Base-by-base conservation (phyloP, 305 asterid genomes). In the Stenogyne calaminthoides region DNA sequence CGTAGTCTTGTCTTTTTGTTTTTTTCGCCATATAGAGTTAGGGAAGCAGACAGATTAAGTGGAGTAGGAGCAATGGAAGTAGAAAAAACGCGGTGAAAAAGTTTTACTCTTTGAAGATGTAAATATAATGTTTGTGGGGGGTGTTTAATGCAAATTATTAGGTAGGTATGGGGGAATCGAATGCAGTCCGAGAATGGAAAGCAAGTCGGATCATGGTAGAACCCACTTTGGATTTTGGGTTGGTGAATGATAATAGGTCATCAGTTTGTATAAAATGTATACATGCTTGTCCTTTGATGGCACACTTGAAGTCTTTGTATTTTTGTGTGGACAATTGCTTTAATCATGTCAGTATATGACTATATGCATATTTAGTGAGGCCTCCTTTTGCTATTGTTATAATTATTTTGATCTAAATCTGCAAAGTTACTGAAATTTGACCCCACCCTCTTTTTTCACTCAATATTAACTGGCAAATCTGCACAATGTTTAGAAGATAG, bases 51-150 rank as follows among this genome's bases (percentile, higher is more conserved):
- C 16, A 20, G 32, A 54, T 18, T 19, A 44, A 73, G 68, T 66
- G 81, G 66, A 67, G 12, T 42, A 51, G 66, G 77, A 69, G 20
- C 18, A 14, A 37, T 40, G 72, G 76, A 55, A 72, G 80, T 61
- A 54, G 75, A 40, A 63, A 66, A 63, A 69, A 39, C 46, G 62
- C 5, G 49, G 22, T 5, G 73, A 52, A 18, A 8, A 70, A 56
- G 16, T 65, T 65, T 40, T n/a, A n/a, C 64, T 49, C 56, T 62
- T 67, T 60, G 52, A 76, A 81, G 62, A 27, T 80, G 88, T 84
- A 85, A 70, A 85, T 81, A 81, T 60, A 39, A 61, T 73, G 79
- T 77, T 76, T 71, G 67, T 73, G 67, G 75, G 74, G n/a, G 73
- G 70, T 71, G 70, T 57, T 75, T 67, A 64, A 69, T 70, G 64